A percentile compares a stretch with the other conserved stretches of the same genome.
These are phyloP conservation scores for Nematodospora anomalae DNA, from an alignment of 1,139 yeast species.

Conservation along the genomic window DNA sequence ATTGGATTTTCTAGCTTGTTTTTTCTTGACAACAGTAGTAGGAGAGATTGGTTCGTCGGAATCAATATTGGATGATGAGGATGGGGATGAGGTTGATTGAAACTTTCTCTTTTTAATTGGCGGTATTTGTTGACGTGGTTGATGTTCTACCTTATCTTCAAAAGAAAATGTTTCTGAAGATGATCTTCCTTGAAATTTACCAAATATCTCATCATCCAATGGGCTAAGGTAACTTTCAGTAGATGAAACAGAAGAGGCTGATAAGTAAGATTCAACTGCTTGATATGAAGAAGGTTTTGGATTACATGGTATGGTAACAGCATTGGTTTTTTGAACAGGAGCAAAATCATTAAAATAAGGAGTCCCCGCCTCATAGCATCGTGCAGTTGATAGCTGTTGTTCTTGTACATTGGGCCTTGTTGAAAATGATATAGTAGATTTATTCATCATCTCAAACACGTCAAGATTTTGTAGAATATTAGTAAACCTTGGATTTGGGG, in stretches of 20 bases:
- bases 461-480: slow-evolving; percentile 1
- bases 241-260: slow-evolving; percentile 22
- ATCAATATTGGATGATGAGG: slow-evolving; percentile 4
- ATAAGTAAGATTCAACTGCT: slow-evolving; percentile 13
- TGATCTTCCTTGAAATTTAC: slow-evolving; percentile 27
- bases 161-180: slow-evolving; percentile 7
- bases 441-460: slow-evolving; percentile 11
- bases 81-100: slow-evolving; percentile 6
- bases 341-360: slow-evolving; percentile 15
- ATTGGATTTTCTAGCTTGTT: slow-evolving; percentile 5
- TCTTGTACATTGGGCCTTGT: slow-evolving; percentile 1
- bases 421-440: slow-evolving; percentile 6
- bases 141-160: slow-evolving; percentile 4
- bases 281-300: neutral
- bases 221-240: slow-evolving; percentile 32
- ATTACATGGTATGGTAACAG: neutral
- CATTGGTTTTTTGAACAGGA: slow-evolving; percentile 2
- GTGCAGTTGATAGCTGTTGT: slow-evolving; percentile 2
- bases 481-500: neutral
- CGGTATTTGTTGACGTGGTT: slow-evolving; percentile 1
- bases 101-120: slow-evolving; percentile 12
- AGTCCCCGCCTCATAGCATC: slow-evolving; percentile 5
- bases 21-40: slow-evolving; percentile 3
- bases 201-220: slow-evolving; percentile 63
- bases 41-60: slow-evolving; percentile 7